phyloP scores from a whole-genome alignment of 2,329 filamentous ascomycete species.

The Arthrobotrys conoides region DNA sequence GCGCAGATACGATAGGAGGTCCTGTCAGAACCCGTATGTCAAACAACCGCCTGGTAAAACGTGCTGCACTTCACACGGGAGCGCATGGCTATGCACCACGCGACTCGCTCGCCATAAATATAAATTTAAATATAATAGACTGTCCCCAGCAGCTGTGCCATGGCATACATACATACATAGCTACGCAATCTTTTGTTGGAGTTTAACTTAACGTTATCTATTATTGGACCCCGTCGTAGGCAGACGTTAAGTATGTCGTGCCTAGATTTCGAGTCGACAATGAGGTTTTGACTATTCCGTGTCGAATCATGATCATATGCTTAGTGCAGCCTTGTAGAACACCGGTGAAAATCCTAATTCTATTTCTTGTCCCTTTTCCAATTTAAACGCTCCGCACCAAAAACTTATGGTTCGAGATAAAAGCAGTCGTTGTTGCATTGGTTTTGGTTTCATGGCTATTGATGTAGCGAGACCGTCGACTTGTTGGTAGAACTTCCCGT shows the following conservation, averaged over 20 bases:
- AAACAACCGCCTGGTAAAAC: conserved; percentile 46
- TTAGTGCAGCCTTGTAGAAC: not conserved
- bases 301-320: conserved; percentile 17
- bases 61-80: conserved; percentile 31
- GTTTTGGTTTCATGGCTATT: not conserved
- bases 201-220: not conserved
- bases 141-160: not conserved
- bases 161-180: not conserved
- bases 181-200: not conserved
- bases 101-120: conserved; percentile 30
- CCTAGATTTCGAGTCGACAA: not conserved
- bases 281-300: not conserved
- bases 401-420: not conserved
- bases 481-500: conserved; percentile 9
- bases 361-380: not conserved
- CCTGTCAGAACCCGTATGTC: conserved; percentile 8
- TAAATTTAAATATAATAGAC: conserved; percentile 28
- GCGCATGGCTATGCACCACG: conserved; percentile 38
- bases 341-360: not conserved
- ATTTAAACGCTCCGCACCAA: not conserved
- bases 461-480: not conserved
- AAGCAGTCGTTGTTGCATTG: not conserved
- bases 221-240: not conserved
- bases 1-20: not conserved
- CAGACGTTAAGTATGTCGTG: not conserved